Conservation (phyloP, 1,139 yeast genomes). For the Zygoascus hellenicus region DNA sequence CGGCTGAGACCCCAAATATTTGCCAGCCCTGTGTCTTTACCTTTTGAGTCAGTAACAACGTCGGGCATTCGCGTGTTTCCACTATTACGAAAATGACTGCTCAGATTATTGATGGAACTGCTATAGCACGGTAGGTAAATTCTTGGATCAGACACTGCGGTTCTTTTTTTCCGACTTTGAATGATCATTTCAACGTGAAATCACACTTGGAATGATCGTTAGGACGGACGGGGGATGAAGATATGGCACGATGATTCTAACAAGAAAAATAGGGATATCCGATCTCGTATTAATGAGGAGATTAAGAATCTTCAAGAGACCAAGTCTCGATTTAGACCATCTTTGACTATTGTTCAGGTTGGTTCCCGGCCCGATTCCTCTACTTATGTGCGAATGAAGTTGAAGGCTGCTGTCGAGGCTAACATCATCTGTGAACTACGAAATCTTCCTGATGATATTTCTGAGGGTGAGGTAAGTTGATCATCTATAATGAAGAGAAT, state of each 20-base stretch:
- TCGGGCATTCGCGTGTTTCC: not conserved
- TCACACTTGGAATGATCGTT: no score
- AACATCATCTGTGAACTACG: constrained; percentile 65
- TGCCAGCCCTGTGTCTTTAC: no score
- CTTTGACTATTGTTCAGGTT: constrained; percentile 79
- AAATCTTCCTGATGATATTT: constrained; percentile 53
- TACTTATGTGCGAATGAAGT: constrained; percentile 92
- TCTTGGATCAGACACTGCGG: not conserved
- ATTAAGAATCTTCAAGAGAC: constrained; percentile 49
- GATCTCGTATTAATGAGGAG: constrained; percentile 38
- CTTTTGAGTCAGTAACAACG: no score
- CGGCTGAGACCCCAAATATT: no score
- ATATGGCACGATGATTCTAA: not conserved
- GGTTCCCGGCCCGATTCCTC: constrained; percentile 87
- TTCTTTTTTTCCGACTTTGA: no score
- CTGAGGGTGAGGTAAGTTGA: constrained; percentile 30
- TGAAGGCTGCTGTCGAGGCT: constrained; percentile 83
- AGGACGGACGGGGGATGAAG: no score
- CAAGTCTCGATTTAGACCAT: constrained; percentile 65
- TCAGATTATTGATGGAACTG: constrained; percentile 57
- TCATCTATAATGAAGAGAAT: not conserved
- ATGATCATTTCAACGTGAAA: no score
- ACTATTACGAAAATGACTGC: constrained; percentile 18
- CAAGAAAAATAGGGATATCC: constrained; percentile 23
- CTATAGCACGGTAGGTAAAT: constrained; percentile 44